Base-by-base conservation (phyloP, 2,329 filamentous ascomycete species). In the Talaromyces atroroseus region DNA sequence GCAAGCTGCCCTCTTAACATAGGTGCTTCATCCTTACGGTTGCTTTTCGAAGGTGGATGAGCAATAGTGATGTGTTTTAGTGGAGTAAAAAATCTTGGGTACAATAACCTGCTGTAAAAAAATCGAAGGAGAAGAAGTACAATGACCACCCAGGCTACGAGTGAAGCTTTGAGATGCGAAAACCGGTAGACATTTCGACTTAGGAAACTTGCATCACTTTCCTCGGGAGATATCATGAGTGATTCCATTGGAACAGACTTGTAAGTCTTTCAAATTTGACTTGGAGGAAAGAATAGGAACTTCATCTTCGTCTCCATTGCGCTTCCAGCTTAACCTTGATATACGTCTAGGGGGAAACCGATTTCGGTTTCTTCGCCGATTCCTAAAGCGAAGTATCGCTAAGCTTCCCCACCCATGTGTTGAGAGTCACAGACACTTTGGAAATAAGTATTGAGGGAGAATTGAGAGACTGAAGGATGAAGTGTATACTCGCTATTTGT, bases 11-110 rank as follows among this genome's bases (percentile, higher is more conserved):
- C n/a, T 3, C 52, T 45, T 16, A 46, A 40, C n/a, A 20, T 48
- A 16, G 44, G 36, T 10, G 32, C n/a, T 29, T 54, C 52, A 40
- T 42, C 21, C 14, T 54, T 24, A n/a, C 12, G 21, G 16, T 21
- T 18, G n/a, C 38, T 54, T 3, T 40, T 20, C 21, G 50, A 24
- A 2, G 29, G 6, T 21, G 44, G 24, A 1, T 7, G 36, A 1
- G 21, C 52, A 2, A 54, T 20, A 3, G 83, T 83, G 29, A 87
- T 65, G 63, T 83, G 71, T 59, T 81, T 77, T 49, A 87, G 62
- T 2, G 83, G 82, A 44, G 78, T 84, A 58, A 86, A 73, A 57
- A 77, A 81, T 26, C 75, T 70, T 3, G 84, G 85, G 62, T 83
- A 86, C 38, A 87, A 62, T 12, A 84, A 50, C 0, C 81, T 64